A percentile compares a stretch with the other conserved stretches of the same genome.
Conservation (phyloP, 352 stramenopile species). For the Lagenidium giganteum region DNA sequence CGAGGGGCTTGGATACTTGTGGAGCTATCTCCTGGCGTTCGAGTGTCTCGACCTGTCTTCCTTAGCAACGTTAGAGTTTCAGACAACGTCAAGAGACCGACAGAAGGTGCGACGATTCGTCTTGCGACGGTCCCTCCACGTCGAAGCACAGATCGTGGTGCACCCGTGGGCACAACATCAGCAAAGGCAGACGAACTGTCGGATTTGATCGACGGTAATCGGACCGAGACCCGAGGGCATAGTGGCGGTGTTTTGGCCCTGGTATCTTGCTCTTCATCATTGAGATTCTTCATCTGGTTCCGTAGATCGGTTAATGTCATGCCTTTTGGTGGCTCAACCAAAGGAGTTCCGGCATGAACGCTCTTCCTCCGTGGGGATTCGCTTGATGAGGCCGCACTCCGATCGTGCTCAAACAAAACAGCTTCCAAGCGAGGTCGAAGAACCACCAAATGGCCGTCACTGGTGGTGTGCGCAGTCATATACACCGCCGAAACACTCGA, state of each 20-base stretch:
- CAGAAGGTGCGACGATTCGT: neutral
- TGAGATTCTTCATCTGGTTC: too few relatives aligned
- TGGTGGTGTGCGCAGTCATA: conserved; percentile 1
- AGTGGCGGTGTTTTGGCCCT: too few relatives aligned
- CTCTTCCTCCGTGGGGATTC: too few relatives aligned
- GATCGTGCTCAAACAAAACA: conserved; percentile 5
- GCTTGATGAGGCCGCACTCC: too few relatives aligned
- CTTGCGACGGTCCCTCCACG: too few relatives aligned
- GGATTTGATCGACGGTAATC: conserved; percentile 3
- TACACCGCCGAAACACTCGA: conserved; percentile 3
- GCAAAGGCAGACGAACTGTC: neutral
- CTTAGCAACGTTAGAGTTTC: conserved; percentile 4
- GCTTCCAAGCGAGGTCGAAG: conserved; percentile 9
- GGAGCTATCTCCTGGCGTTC: neutral
- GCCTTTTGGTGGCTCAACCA: too few relatives aligned
- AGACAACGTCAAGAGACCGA: conserved; percentile 12
- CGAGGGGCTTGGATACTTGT: too few relatives aligned
- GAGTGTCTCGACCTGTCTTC: neutral
- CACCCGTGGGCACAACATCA: neutral
- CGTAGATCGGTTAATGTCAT: too few relatives aligned
- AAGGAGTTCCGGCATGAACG: too few relatives aligned
- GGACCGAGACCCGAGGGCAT: too few relatives aligned
- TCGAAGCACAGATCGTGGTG: neutral
- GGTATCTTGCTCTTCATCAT: too few relatives aligned
- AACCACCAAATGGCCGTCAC: conserved; percentile 11